phyloP scores from a whole-genome alignment of 2,329 filamentous ascomycete genomes.

The Trichoderma sp. region DNA sequence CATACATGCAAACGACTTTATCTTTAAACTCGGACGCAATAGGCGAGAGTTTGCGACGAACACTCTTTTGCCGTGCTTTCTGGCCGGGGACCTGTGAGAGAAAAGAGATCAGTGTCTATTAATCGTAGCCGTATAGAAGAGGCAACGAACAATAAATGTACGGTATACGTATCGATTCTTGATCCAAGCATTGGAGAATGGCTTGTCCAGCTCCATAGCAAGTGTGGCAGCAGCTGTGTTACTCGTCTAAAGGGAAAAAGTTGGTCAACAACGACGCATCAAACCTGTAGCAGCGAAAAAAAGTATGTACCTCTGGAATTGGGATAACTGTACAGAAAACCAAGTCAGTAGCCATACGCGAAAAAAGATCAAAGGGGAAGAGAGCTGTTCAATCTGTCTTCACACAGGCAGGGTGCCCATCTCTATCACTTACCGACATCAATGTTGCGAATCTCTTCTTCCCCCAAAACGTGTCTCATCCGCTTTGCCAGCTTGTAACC shows the following conservation, averaged over 20 bases:
- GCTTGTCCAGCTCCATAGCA: slow-evolving; percentile 74
- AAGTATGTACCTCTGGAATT: slow-evolving; percentile 54
- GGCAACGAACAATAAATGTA: slow-evolving; percentile 10
- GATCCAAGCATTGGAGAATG: slow-evolving; percentile 80
- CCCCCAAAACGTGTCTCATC: slow-evolving; percentile 68
- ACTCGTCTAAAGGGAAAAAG: slow-evolving; percentile 61
- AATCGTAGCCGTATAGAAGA: background rate
- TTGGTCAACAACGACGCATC: background rate
- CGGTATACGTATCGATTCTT: slow-evolving; percentile 72
- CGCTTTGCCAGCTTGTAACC: slow-evolving; percentile 77
- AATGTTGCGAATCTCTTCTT: slow-evolving; percentile 72
- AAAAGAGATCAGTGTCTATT: background rate
- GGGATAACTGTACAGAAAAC: slow-evolving; percentile 65
- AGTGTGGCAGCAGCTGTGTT: slow-evolving; percentile 79
- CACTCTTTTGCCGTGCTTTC: slow-evolving; percentile 77
- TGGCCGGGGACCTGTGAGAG: slow-evolving; percentile 49
- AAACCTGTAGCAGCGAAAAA: background rate
- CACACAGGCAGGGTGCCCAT: no score
- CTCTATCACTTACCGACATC: slow-evolving; percentile 57
- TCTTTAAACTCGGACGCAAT: slow-evolving; percentile 84
- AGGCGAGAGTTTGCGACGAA: slow-evolving; percentile 85
- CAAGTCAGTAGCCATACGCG: background rate
- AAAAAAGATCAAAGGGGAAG: slow-evolving; percentile 19
- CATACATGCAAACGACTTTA: slow-evolving; percentile 76
- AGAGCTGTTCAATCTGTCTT: background rate